These are phyloP conservation scores for Penicillium brasilianum DNA, from an alignment of 2,329 filamentous ascomycete genomes.

Conservation along the genomic window DNA sequence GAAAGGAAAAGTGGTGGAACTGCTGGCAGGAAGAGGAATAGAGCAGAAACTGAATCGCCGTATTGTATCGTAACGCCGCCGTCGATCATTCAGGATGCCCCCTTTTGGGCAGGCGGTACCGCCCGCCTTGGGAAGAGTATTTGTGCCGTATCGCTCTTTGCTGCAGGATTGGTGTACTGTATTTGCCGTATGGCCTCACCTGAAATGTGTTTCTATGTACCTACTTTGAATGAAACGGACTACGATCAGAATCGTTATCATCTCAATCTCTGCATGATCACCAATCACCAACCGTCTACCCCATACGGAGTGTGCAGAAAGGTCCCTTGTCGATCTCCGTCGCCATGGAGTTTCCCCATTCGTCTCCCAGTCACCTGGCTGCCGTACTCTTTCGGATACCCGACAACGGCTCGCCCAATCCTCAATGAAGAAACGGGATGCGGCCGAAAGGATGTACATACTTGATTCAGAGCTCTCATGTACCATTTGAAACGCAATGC, in stretches of 20 bases:
- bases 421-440: neutral
- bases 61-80: slow-evolving; percentile 20
- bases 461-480: neutral
- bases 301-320: neutral
- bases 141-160: neutral
- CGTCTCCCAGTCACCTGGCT: slow-evolving; percentile 9
- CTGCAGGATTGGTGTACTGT: neutral
- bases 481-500: neutral
- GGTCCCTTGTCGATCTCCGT: slow-evolving; percentile 5
- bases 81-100: slow-evolving; percentile 23
- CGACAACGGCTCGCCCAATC: slow-evolving; percentile 2
- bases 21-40: slow-evolving; percentile 12
- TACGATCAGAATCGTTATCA: neutral
- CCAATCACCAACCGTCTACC: neutral
- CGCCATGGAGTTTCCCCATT: slow-evolving; percentile 8
- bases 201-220: neutral
- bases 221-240: neutral
- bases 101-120: slow-evolving; percentile 16
- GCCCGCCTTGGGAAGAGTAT: slow-evolving; percentile 14
- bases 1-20: slow-evolving; percentile 28
- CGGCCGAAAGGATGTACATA: neutral
- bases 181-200: neutral
- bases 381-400: slow-evolving; percentile 6
- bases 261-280: too few species aligned
- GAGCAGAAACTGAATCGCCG: slow-evolving; percentile 23